Base-by-base conservation (phyloP, 2,329 filamentous ascomycete species). In the Fusarium scirpi region DNA sequence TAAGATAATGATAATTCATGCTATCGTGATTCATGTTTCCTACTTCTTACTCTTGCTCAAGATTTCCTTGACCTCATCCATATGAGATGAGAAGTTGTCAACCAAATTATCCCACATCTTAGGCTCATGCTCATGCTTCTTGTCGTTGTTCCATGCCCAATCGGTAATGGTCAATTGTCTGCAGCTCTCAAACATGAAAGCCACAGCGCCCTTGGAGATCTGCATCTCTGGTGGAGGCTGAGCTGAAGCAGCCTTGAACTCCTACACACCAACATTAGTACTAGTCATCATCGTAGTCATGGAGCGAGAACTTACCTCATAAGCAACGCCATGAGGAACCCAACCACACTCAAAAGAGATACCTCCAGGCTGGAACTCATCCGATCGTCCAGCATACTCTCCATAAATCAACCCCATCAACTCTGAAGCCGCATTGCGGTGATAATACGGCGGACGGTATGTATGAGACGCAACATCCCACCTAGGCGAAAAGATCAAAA, bases 371-470 rank as follows among this genome's bases (percentile, higher is more conserved):
- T 71, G 67, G 5, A 73, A 73, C 1, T 61, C 67, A 11, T 72
- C 70, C 1, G 70, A 72, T 0, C 70, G 59, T 6, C 76, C 78
- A 0, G 74, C 80, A 38, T 76, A 79, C 12, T 71, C 67, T 9
- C 81, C 80, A 13, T 78, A 80, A 41, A 86, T 82, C 24, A 87
- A 78, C 2, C 86, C 86, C 85, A 87, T 87, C 59, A 89, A 81
- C 72, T 89, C 87, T 1, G 85, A 84, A 30, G 86, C 86, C 41
- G 83, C 84, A 75, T 89, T 89, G 47, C 87, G 83, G 76, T 91
- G 89, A 76, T 90, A 92, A 78, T 89, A 91, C 0, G 90, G 89
- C 2, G 88, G 87, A 0, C 89, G 84, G 79, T 90, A 91, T 0
- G 89, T 91, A 62, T 85, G 84, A 48, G 86, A 85, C 0, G 86